A percentile compares a stretch with the other conserved stretches of the same genome.
Evolutionary conservation across 1,139 yeast species (phyloP).

Genomic region (Taiozyma sp.): DNA sequence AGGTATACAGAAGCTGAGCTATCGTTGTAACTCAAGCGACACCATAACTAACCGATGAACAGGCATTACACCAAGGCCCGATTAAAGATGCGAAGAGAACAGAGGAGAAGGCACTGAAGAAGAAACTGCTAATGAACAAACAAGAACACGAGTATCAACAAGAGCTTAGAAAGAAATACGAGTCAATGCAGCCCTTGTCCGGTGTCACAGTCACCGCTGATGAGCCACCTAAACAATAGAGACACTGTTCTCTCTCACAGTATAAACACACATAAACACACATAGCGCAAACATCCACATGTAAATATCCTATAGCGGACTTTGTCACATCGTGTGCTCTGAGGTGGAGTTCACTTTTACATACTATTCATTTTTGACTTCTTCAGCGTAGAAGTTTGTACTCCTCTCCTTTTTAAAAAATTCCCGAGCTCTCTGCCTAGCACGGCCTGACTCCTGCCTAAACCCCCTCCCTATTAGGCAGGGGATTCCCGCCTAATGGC

Average conservation of each 20-base stretch:
- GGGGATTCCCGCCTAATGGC: not conserved
- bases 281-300: not conserved
- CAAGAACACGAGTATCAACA: conserved; percentile 75
- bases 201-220: conserved; percentile 34
- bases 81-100: conserved; percentile 61
- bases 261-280: not conserved
- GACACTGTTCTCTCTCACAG: not conserved
- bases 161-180: conserved; percentile 56
- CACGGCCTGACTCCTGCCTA: not conserved
- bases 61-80: conserved; percentile 71
- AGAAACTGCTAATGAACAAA: conserved; percentile 46
- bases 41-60: conserved; percentile 5
- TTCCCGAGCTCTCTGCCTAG: not conserved
- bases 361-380: not conserved
- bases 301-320: not conserved
- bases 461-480: not conserved
- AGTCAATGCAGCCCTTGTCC: conserved; percentile 60
- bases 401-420: not conserved
- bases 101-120: conserved; percentile 27
- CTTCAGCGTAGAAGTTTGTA: not conserved
- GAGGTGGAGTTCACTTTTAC: not conserved
- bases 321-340: not conserved
- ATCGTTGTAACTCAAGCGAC: not conserved
- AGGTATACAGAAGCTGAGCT: conserved; percentile 3
- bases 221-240: not conserved